Percentiles rank a stretch among this genome's conserved stretches.
Conservation (phyloP, 2,329 filamentous ascomycete genomes). For the Didymella sp. region DNA sequence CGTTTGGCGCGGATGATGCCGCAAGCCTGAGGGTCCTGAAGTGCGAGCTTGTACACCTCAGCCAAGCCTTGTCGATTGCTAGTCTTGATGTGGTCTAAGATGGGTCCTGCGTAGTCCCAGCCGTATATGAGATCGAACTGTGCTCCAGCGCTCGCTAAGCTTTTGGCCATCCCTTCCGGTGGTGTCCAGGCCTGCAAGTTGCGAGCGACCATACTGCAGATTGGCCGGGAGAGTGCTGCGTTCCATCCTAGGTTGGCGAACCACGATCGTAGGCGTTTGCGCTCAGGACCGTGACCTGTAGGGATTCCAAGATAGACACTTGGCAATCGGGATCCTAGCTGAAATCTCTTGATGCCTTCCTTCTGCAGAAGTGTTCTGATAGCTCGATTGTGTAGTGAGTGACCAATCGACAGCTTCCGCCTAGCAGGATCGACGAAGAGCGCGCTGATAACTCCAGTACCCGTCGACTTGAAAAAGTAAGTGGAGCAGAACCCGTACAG, state of each 20-base stretch:
- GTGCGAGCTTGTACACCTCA: slow-evolving; percentile 79
- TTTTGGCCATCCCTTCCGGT: slow-evolving; percentile 77
- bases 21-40: slow-evolving; percentile 74
- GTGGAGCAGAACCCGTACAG: slow-evolving; percentile 93
- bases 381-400: slow-evolving; percentile 85
- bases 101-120: slow-evolving; percentile 74
- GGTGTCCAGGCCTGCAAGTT: slow-evolving; percentile 76
- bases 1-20: slow-evolving; percentile 84
- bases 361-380: slow-evolving; percentile 76
- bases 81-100: slow-evolving; percentile 76
- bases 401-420: slow-evolving; percentile 86
- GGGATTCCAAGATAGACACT: slow-evolving; percentile 89
- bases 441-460: slow-evolving; percentile 78
- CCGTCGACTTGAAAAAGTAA: slow-evolving; percentile 75
- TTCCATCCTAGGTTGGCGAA: slow-evolving; percentile 93
- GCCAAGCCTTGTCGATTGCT: slow-evolving; percentile 78
- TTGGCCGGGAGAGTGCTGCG: slow-evolving; percentile 65
- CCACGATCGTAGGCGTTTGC: slow-evolving; percentile 73
- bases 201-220: slow-evolving; percentile 75
- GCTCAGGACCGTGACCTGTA: slow-evolving; percentile 65
- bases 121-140: slow-evolving; percentile 86
- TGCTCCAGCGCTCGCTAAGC: slow-evolving; percentile 73
- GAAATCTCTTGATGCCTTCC: slow-evolving; percentile 76
- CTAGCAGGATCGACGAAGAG: slow-evolving; percentile 90
- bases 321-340: slow-evolving; percentile 80